phyloP scores from a whole-genome alignment of 345 rosid genomes.

The Moringa oleifera region DNA sequence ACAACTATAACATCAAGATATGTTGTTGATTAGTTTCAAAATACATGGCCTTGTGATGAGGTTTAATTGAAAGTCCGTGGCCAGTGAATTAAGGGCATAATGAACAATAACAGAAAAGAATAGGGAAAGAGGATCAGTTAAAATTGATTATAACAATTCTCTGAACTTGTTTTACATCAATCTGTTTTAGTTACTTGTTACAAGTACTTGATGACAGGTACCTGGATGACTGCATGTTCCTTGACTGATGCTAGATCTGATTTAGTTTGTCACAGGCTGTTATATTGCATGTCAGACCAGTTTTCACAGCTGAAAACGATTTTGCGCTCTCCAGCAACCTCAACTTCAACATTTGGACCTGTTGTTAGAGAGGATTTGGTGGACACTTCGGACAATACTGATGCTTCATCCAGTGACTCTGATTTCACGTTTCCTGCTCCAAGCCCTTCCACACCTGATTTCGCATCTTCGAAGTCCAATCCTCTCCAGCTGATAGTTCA shows the following conservation, averaged over 20 bases:
- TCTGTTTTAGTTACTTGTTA: neutral
- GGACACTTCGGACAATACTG: slow-evolving; percentile 54
- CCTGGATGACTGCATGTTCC: slow-evolving; percentile 18
- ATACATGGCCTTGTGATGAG: no score
- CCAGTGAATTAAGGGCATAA: no score
- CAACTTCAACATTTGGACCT: slow-evolving; percentile 37
- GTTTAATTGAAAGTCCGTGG: no score
- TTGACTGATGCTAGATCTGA: slow-evolving; percentile 52
- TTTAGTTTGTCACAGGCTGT: slow-evolving; percentile 85
- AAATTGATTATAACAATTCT: no score
- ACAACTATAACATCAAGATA: no score
- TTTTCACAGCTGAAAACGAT: slow-evolving; percentile 68
- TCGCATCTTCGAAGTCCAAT: slow-evolving; percentile 25
- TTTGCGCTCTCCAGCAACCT: slow-evolving; percentile 48
- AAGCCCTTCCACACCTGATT: slow-evolving; percentile 20
- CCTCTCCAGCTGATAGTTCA: slow-evolving; percentile 45
- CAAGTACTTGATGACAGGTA: slow-evolving; percentile 2
- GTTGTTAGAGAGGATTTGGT: slow-evolving; percentile 36
- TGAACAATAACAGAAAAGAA: no score
- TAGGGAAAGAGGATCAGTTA: neutral
- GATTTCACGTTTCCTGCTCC: slow-evolving; percentile 72
- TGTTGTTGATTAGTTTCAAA: no score
- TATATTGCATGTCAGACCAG: slow-evolving; percentile 78
- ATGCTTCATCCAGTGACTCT: slow-evolving; percentile 58
- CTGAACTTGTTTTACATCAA: neutral